Conservation (phyloP, 768 basidiomycete species). For the Postia placenta region DNA sequence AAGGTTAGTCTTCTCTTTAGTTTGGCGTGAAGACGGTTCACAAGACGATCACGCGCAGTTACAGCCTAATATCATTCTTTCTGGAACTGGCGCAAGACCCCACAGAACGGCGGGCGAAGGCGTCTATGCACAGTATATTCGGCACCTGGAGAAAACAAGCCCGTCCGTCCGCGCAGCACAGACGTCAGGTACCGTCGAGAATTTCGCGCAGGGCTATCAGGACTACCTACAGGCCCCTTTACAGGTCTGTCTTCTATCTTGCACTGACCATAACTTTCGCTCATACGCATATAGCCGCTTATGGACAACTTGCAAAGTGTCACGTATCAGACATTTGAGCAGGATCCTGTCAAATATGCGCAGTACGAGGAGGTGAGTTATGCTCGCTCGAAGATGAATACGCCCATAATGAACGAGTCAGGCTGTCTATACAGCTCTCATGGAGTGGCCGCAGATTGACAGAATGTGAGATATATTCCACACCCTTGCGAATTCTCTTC, state of each 20-base stretch:
- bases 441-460: conserved; percentile 53
- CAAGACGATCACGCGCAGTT: conserved; percentile 44
- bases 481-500: background rate
- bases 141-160: conserved; percentile 78
- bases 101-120: conserved; percentile 78
- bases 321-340: conserved; percentile 96
- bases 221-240: conserved; percentile 94
- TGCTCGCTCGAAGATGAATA: background rate
- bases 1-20: conserved; percentile 40
- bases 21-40: background rate
- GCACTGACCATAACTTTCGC: background rate
- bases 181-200: conserved; percentile 72
- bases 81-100: conserved; percentile 54
- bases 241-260: conserved; percentile 61
- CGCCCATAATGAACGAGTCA: conserved; percentile 23
- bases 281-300: conserved; percentile 53
- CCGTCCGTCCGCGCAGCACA: conserved; percentile 55
- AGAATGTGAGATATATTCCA: conserved; percentile 48
- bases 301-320: conserved; percentile 96
- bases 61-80: conserved; percentile 78
- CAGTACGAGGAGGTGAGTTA: conserved; percentile 83
- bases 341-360: conserved; percentile 94
- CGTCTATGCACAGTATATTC: conserved; percentile 87
- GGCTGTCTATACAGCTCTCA: conserved; percentile 78
- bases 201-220: conserved; percentile 89